Evolutionary conservation across 2,329 filamentous ascomycete species (phyloP), one percentile per base, ranked within the genome.

Genomic region (Aspergillus oerlinghausenensis): DNA sequence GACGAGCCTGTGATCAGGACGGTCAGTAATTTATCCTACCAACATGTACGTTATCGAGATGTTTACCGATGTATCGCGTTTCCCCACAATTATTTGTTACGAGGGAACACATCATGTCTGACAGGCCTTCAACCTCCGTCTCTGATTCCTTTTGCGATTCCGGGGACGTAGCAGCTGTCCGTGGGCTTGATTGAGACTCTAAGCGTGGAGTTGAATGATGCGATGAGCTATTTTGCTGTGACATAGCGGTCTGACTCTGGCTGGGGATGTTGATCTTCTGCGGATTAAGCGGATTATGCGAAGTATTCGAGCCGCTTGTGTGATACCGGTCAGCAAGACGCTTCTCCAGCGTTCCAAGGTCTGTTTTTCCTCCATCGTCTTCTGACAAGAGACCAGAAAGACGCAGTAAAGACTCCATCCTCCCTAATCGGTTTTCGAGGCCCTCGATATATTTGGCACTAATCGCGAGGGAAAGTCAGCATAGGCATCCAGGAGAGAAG

Each of bases 381-480:
- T 95, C 92, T 48, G 86, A 88, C 10, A 97, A 80, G 5, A 97
- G 80, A 23, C 93, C 93, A 51, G 92, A 96, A 55, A 97, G 81
- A 63, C 89, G 85, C 63, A 97, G 77, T 56, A 99, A 77, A 61
- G 90, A 92, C 77, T 99, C 93, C 92, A 99, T 97, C 63, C 94
- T 87, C n/a, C 88, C 90, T 35, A 97, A 79, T 19, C 94, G 86
- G 71, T 97, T 97, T 77, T 99, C 93, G 50, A 99, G 82, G 11
- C 92, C 92, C 74, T 97, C 93, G 65, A 97, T 97, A 72, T 99
- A 99, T 75, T 97, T 97, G 54, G 94, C 94, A 57, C 91, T 95
- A 63, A 14, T 26, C 25, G 51, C 21, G 42, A 53, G 48, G 55
- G 32, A 52, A 8, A 43, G 60, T 68, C 56, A 69, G 62, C 59